phyloP scores from a whole-genome alignment of 192 early-diverging fungal species.

The Backusella circina region DNA sequence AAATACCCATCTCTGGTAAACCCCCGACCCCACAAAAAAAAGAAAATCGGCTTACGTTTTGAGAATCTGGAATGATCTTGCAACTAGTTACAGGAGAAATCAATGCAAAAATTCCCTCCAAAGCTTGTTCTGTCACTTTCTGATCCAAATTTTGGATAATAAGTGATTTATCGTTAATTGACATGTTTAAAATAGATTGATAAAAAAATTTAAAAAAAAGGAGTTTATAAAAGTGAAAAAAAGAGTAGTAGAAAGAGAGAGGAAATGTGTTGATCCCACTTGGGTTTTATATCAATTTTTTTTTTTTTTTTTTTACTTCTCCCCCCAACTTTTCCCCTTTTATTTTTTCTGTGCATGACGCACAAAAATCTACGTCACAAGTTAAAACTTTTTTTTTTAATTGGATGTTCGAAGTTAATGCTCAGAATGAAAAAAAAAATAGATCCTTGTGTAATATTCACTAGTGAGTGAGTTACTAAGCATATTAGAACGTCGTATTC shows the following conservation, averaged over 20 bases:
- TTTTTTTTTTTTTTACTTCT: not conserved
- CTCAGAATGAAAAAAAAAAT: slow-evolving; percentile 1
- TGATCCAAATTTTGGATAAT: slow-evolving; percentile 2
- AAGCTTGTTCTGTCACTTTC: slow-evolving; percentile 4
- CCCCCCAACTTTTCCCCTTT: not conserved
- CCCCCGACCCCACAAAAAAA: slow-evolving; percentile 1
- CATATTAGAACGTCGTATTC: not conserved
- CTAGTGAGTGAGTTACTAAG: not conserved
- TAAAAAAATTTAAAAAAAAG: not conserved
- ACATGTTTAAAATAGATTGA: not conserved
- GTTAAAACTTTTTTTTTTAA: not conserved
- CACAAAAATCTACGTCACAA: not conserved
- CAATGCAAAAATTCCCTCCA: not conserved
- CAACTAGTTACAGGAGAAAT: not conserved
- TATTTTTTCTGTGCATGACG: not conserved
- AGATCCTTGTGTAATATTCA: not conserved
- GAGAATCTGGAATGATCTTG: not conserved
- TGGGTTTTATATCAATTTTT: not conserved
- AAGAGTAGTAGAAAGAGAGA: not conserved
- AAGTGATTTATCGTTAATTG: not conserved
- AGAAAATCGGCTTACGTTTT: not conserved
- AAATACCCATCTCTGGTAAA: not conserved
- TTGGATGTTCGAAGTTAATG: not conserved
- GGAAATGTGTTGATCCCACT: not conserved
- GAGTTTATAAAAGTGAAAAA: not conserved